Evolutionary conservation across 768 basidiomycete genomes (phyloP), one percentile per base, ranked within the genome.

Genomic region (Pleurotus eryngii): DNA sequence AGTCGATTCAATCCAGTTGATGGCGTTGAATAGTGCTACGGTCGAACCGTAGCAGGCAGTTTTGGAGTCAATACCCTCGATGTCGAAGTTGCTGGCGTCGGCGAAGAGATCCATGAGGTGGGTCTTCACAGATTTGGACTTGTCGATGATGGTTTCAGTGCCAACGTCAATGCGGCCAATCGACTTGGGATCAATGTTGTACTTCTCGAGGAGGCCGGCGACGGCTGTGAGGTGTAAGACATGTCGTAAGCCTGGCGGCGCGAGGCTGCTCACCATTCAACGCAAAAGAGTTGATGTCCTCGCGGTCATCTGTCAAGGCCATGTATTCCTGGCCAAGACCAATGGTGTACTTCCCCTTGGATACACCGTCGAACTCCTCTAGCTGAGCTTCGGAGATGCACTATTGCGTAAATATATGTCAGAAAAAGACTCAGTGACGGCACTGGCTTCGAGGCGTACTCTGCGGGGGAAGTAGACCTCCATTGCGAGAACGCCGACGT

Each of bases 21-120:
- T 79, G 48, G 93, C 91, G 74, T 99, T 99, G 86, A 98, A 99
- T 56, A 99, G 85, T 3, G 96, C 96, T 46, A 97, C 96, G 20
- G 96, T 99, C 38, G 93, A 95, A 26, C 96, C 96, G 67, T 99
- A 99, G 79, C 96, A 99, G 17, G 96, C 96, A 70, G 98, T 99
- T 79, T 98, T 98, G 45, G 92, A 95, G 77, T 99, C 96, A 70
- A 99, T 90, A 64, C 96, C 96, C 75, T 99, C 96, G 57, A 99
- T 94, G 69, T 99, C 96, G 65, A 83, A 84, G 83, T 99, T 99
- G 57, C 95, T 95, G 26, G 87, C 84, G 58, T 84, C 86, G 46
- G 90, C 86, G 68, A 99, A 99, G 67, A 98, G 89, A 74, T 98
- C 94, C 96, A 99, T 98, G 59, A 99, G 84, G 57, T 92, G 88